Percentiles rank a stretch among this genome's conserved stretches.
Evolutionary conservation across 805 yeast genomes (phyloP).

Genomic region (Candida insectalens): DNA sequence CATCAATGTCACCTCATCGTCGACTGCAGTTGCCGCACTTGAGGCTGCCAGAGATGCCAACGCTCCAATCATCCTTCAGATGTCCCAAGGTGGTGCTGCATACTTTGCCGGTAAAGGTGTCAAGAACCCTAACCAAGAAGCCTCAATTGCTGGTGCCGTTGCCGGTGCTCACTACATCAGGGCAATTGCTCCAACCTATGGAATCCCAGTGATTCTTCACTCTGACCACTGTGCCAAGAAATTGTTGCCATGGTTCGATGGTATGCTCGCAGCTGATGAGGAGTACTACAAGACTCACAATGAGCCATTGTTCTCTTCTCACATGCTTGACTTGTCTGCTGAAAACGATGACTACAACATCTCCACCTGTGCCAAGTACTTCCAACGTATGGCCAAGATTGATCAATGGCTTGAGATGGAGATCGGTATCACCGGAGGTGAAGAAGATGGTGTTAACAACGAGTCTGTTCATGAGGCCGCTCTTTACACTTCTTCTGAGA

Average conservation of each 20-base stretch:
- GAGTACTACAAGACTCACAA: constrained; percentile 79
- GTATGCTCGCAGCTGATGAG: constrained; percentile 96
- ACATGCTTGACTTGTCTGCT: constrained; percentile 97
- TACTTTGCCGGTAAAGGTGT: constrained; percentile 99
- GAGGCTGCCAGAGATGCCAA: constrained; percentile 95
- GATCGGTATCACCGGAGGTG: constrained; percentile 99
- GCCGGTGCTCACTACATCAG: constrained; percentile 99
- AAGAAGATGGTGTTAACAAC: constrained; percentile 99
- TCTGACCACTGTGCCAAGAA: constrained; percentile 99
- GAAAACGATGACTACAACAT: constrained; percentile 96
- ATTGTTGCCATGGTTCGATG: constrained; percentile 97
- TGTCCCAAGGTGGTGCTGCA: constrained; percentile 99
- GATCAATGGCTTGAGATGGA: constrained; percentile 99
- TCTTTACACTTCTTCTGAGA: constrained; percentile 91
- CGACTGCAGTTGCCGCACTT: constrained; percentile 92
- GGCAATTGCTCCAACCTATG: constrained; percentile 92
- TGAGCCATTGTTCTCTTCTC: constrained; percentile 96
- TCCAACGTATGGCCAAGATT: constrained; percentile 87
- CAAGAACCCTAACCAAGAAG: constrained; percentile 83
- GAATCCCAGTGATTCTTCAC: constrained; percentile 94
- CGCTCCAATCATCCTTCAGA: constrained; percentile 93
- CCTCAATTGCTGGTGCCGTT: constrained; percentile 87
- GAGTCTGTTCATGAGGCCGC: constrained; percentile 80
- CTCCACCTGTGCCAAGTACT: constrained; percentile 87
- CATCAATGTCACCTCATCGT: constrained; percentile 94